These are phyloP conservation scores for Fusarium gaditjirri DNA, from an alignment of 2,329 filamentous ascomycete species.

Conservation along the genomic window DNA sequence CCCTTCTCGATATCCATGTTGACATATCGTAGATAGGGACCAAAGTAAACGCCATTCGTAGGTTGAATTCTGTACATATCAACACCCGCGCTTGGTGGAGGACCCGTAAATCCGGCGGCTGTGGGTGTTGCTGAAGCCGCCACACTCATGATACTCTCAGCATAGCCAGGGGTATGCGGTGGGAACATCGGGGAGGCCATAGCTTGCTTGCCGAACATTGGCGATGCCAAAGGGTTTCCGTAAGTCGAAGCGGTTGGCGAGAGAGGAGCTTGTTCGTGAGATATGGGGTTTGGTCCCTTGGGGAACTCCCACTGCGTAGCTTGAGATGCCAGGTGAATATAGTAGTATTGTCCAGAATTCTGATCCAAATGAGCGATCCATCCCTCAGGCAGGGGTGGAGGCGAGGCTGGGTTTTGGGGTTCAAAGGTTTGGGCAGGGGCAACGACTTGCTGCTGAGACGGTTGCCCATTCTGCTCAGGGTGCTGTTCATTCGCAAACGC, in stretches of 20 bases:
- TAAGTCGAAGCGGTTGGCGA: constrained; percentile 84
- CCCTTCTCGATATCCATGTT: constrained; percentile 97
- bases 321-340: constrained; percentile 94
- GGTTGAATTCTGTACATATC: constrained; percentile 94
- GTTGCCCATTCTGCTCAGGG: constrained; percentile 61
- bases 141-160: constrained; percentile 87
- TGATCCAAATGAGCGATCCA: constrained; percentile 98
- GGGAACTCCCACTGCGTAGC: constrained; percentile 99
- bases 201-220: constrained; percentile 66
- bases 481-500: constrained; percentile 89
- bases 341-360: constrained; percentile 98
- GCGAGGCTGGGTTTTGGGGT: constrained; percentile 76
- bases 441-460: constrained; percentile 55
- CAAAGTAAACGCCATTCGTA: constrained; percentile 97
- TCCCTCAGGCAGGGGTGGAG: constrained; percentile 92
- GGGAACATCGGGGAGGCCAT: constrained; percentile 85
- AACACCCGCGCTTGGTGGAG: constrained; percentile 87
- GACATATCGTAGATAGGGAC: constrained; percentile 92
- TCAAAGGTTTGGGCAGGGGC: constrained; percentile 55
- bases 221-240: constrained; percentile 77
- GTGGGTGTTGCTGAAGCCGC: constrained; percentile 78
- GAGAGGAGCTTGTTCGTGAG: constrained; percentile 82
- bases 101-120: constrained; percentile 84
- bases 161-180: constrained; percentile 84
- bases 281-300: constrained; percentile 90